Conservation (phyloP, 208 protist species). For the Kentomonas sorsogonicus region DNA sequence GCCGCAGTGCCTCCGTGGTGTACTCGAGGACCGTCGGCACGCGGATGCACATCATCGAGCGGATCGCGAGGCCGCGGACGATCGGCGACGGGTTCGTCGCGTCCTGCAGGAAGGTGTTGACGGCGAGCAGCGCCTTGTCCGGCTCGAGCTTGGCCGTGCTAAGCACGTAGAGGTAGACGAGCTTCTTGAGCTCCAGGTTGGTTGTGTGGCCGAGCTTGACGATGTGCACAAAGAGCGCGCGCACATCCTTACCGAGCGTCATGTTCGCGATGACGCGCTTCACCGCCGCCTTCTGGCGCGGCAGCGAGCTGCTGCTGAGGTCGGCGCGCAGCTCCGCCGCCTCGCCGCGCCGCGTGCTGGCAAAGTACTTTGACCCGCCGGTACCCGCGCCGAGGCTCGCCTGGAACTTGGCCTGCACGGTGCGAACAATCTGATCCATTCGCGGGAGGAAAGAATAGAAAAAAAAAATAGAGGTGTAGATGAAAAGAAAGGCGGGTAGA, state of each 20-base stretch:
- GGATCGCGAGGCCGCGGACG: slow-evolving; percentile 97
- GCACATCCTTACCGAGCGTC: slow-evolving; percentile 99
- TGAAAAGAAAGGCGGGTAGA: neutral
- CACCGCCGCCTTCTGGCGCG: slow-evolving; percentile 93
- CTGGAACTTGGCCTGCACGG: slow-evolving; percentile 73
- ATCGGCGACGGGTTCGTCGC: slow-evolving; percentile 92
- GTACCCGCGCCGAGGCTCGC: slow-evolving; percentile 43
- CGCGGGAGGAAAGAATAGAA: neutral
- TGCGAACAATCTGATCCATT: slow-evolving; percentile 70
- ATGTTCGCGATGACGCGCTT: slow-evolving; percentile 99
- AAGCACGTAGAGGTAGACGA: slow-evolving; percentile 99
- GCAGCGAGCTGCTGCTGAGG: slow-evolving; percentile 83
- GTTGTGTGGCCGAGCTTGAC: slow-evolving; percentile 97
- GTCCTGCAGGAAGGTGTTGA: slow-evolving; percentile 98
- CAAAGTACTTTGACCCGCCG: slow-evolving; percentile 66
- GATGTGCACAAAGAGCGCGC: slow-evolving; percentile 94
- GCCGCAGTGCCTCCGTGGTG: slow-evolving; percentile 95
- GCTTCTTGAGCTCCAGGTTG: slow-evolving; percentile 99
- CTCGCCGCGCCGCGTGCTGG: slow-evolving; percentile 79
- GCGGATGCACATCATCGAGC: slow-evolving; percentile 99
- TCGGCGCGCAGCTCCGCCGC: slow-evolving; percentile 90
- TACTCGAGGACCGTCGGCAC: slow-evolving; percentile 97
- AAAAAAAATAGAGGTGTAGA: neutral
- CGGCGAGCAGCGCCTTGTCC: slow-evolving; percentile 97
- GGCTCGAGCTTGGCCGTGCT: slow-evolving; percentile 98